phyloP scores from a whole-genome alignment of 2,329 filamentous ascomycete genomes.

The Fonsecaea monophora region DNA sequence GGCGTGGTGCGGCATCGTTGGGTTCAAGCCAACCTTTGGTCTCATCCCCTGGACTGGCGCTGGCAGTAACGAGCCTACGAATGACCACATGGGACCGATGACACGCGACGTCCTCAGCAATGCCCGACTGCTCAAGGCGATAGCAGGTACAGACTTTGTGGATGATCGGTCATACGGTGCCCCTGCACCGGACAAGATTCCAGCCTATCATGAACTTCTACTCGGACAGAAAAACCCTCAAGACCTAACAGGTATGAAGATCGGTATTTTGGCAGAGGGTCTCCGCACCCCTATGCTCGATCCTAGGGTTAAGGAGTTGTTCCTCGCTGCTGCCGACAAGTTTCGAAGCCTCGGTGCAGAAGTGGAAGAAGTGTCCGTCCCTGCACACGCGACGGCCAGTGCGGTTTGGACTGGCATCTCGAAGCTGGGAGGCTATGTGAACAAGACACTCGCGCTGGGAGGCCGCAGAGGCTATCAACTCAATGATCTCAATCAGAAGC shows the following conservation, averaged over 20 bases:
- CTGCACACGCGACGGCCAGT: slow-evolving; percentile 40
- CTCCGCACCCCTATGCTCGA: slow-evolving; percentile 52
- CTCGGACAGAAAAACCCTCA: neutral
- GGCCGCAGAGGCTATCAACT: slow-evolving; percentile 16
- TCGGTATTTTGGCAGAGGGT: slow-evolving; percentile 57
- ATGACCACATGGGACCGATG: slow-evolving; percentile 58
- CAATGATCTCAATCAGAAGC: slow-evolving; percentile 12
- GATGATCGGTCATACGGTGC: slow-evolving; percentile 50
- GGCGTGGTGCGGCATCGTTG: slow-evolving; percentile 57
- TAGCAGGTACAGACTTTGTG: slow-evolving; percentile 55
- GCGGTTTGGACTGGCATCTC: slow-evolving; percentile 14
- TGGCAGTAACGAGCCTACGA: slow-evolving; percentile 54
- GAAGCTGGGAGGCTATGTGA: slow-evolving; percentile 15
- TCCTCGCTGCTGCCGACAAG: slow-evolving; percentile 51
- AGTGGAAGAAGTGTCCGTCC: slow-evolving; percentile 60
- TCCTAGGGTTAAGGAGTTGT: slow-evolving; percentile 50
- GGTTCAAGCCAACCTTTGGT: slow-evolving; percentile 58
- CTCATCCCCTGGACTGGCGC: slow-evolving; percentile 59
- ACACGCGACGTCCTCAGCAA: slow-evolving; percentile 48
- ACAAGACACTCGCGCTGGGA: slow-evolving; percentile 7
- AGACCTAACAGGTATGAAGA: slow-evolving; percentile 45
- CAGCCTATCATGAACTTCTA: neutral
- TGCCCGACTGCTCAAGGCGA: slow-evolving; percentile 51
- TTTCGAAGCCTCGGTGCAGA: slow-evolving; percentile 57
- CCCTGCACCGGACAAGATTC: neutral